These are phyloP conservation scores for Arabidopsis lyrata DNA, from an alignment of 441 rosid species.

Conservation along the genomic window DNA sequence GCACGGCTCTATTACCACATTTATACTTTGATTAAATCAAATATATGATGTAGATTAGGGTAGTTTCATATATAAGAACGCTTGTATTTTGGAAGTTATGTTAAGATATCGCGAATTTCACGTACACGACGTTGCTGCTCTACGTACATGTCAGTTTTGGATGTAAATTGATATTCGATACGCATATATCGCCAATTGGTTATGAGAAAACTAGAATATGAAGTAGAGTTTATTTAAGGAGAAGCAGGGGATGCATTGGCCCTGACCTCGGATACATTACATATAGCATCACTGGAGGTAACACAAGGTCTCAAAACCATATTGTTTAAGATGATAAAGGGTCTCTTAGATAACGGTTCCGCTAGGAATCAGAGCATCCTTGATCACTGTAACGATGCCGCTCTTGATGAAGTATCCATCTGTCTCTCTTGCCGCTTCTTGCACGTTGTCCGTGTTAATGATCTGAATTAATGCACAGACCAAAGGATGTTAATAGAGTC, in stretches of 20 bases:
- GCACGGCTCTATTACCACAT: too few relatives aligned
- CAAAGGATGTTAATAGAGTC: background rate
- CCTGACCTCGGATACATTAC: constrained; percentile 18
- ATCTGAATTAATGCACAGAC: constrained; percentile 53
- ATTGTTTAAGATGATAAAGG: background rate
- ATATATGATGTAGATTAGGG: too few relatives aligned
- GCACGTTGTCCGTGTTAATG: constrained; percentile 74
- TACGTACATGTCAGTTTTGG: background rate
- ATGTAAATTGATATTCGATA: background rate
- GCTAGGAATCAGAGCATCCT: constrained; percentile 91
- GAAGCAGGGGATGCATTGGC: constrained; percentile 12
- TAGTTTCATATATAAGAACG: too few relatives aligned
- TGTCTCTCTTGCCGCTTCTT: constrained; percentile 95
- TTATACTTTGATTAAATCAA: too few relatives aligned
- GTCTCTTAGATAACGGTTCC: constrained; percentile 70
- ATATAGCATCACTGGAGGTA: constrained; percentile 27
- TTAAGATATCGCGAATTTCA: too few relatives aligned
- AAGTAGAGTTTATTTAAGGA: constrained; percentile 25
- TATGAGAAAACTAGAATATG: background rate
- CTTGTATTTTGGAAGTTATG: too few relatives aligned
- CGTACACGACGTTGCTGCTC: too few relatives aligned
- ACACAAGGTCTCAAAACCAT: constrained; percentile 17
- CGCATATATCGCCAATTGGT: background rate
- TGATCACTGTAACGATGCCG: constrained; percentile 91
- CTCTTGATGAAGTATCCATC: constrained; percentile 97